A percentile compares a stretch with the other conserved stretches of the same genome.
Evolutionary conservation across 352 stramenopile genomes (phyloP).

Genomic region (Thalassiosira ordinaria): DNA sequence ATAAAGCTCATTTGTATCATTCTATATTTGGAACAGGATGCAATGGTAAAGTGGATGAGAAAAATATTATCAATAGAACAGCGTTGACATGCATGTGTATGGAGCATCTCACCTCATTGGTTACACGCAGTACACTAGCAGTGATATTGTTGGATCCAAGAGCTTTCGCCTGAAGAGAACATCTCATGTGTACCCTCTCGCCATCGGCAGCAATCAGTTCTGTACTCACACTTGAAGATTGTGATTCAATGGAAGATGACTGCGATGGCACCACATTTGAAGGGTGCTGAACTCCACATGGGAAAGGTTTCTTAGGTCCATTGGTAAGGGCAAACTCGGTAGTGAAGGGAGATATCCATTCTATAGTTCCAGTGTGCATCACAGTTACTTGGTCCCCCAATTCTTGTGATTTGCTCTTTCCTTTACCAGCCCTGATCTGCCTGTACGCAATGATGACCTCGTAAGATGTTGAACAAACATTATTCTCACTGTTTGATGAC

Average conservation of each 20-base stretch:
- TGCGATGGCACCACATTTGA: conserved; percentile 55
- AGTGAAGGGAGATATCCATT: conserved; percentile 69
- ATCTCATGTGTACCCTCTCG: conserved; percentile 55
- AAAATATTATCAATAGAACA: no score
- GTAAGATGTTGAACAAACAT: conserved; percentile 66
- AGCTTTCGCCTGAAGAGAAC: conserved; percentile 51
- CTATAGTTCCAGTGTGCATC: conserved; percentile 50
- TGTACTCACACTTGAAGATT: conserved; percentile 3
- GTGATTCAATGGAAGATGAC: conserved; percentile 15
- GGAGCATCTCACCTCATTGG: conserved; percentile 69
- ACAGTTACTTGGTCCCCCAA: conserved; percentile 61
- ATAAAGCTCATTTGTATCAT: conserved; percentile 41
- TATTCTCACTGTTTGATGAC: conserved; percentile 25
- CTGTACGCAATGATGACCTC: conserved; percentile 69
- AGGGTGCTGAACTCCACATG: conserved; percentile 61
- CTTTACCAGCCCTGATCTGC: conserved; percentile 47
- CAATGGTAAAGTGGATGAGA: no score
- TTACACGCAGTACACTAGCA: conserved; percentile 55
- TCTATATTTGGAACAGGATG: conserved; percentile 7
- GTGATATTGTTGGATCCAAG: conserved; percentile 43
- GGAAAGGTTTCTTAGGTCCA: conserved; percentile 53
- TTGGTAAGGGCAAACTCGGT: conserved; percentile 55
- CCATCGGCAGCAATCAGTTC: conserved; percentile 67
- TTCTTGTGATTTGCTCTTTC: conserved; percentile 14
- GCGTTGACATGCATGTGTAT: no score